Evolutionary conservation across 2,329 filamentous ascomycete genomes (phyloP).

Genomic region (Trichoderma aggressivum): DNA sequence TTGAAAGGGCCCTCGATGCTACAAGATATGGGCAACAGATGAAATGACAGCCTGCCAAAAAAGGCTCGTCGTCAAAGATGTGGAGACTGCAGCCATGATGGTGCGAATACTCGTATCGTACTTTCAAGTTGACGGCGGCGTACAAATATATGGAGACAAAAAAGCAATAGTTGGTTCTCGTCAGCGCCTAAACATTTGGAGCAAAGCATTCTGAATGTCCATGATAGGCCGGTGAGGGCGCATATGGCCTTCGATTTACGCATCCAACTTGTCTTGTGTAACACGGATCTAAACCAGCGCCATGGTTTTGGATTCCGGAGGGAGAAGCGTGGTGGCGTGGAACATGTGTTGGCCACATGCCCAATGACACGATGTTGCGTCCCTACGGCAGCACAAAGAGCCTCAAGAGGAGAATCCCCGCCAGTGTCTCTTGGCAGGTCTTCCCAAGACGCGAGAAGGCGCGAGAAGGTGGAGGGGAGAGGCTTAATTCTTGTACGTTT

Average conservation of each 20-base stretch:
- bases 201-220: not conserved
- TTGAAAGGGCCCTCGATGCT: not conserved
- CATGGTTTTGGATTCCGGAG: not conserved
- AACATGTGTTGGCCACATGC: not conserved
- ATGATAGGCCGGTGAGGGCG: not conserved
- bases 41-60: not conserved
- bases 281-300: not conserved
- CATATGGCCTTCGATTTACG: not conserved
- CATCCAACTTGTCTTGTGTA: not conserved
- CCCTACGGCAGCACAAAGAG: not conserved
- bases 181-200: not conserved
- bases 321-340: not conserved
- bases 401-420: not conserved
- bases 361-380: not conserved
- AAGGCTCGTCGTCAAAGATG: constrained; percentile 7
- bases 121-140: not conserved
- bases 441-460: not conserved
- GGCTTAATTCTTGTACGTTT: not conserved
- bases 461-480: not conserved
- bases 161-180: not conserved
- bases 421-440: not conserved
- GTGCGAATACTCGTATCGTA: not conserved
- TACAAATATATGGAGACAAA: not conserved
- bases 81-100: constrained; percentile 26
- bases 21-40: not conserved